Evolutionary conservation across 2,329 filamentous ascomycete species (phyloP).

Genomic region (Curvularia eragrostidis): DNA sequence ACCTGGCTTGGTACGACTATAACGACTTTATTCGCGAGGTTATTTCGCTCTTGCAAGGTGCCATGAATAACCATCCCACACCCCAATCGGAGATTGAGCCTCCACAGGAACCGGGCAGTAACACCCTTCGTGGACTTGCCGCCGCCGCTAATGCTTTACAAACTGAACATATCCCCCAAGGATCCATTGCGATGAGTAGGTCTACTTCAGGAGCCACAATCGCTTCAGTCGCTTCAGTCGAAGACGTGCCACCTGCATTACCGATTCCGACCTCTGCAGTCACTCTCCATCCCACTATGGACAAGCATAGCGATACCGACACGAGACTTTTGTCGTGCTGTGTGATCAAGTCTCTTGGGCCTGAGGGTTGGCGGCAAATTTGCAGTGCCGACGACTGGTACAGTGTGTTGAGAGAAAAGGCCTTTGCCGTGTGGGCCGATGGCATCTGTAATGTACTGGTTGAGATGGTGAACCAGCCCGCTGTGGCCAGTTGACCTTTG

Average conservation of each 20-base stretch:
- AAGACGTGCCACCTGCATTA: background rate
- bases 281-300: background rate
- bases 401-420: slow-evolving; percentile 34
- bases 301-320: background rate
- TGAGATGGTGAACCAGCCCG: slow-evolving; percentile 24
- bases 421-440: slow-evolving; percentile 41
- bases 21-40: slow-evolving; percentile 27
- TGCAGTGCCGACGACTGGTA: slow-evolving; percentile 35
- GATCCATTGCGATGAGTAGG: slow-evolving; percentile 1
- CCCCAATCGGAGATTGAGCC: slow-evolving; percentile 1
- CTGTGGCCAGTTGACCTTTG: background rate
- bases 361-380: slow-evolving; percentile 33
- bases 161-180: slow-evolving; percentile 14
- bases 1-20: slow-evolving; percentile 30
- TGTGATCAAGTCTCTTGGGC: slow-evolving; percentile 34
- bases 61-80: slow-evolving; percentile 22
- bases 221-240: background rate
- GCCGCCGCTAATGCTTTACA: slow-evolving; percentile 42
- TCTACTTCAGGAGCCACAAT: background rate
- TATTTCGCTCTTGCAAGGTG: slow-evolving; percentile 20
- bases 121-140: slow-evolving; percentile 41
- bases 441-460: slow-evolving; percentile 42
- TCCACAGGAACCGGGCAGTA: slow-evolving; percentile 16
- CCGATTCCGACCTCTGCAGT: background rate
- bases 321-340: slow-evolving; percentile 19